Conservation (phyloP, 2,329 filamentous ascomycete species). For the Apiospora pterosperma region DNA sequence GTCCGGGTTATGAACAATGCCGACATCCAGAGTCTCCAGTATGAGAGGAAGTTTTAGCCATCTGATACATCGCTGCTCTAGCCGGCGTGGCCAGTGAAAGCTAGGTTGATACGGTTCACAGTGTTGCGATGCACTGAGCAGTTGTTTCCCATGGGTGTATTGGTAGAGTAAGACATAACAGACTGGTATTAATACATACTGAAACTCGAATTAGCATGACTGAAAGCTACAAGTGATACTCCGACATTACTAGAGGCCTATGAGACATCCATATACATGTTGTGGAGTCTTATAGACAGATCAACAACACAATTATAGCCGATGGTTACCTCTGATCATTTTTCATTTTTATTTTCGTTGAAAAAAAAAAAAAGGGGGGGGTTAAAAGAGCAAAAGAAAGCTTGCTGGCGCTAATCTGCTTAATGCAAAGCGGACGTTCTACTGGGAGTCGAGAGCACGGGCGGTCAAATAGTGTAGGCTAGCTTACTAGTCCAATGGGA, state of each 20-base stretch:
- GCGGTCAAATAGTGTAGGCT: neutral
- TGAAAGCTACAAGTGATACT: too few species aligned
- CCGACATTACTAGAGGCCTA: too few species aligned
- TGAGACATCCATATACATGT: too few species aligned
- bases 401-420: too few species aligned
- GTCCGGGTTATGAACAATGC: constrained; percentile 7
- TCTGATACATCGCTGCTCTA: neutral
- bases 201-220: too few species aligned
- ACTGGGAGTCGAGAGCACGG: neutral
- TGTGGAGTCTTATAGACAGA: too few species aligned
- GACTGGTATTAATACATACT: too few species aligned
- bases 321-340: too few species aligned
- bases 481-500: neutral
- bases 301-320: too few species aligned
- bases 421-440: neutral
- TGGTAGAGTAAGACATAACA: neutral
- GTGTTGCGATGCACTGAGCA: neutral
- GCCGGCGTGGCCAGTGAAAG: neutral
- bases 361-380: too few species aligned
- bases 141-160: neutral
- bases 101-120: neutral
- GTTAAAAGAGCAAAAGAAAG: too few species aligned
- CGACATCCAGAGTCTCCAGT: constrained; percentile 8
- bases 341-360: too few species aligned
- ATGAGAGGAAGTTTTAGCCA: neutral